A percentile compares a stretch with the other conserved stretches of the same genome.
phyloP scores from a whole-genome alignment of 192 early-diverging fungal genomes.

The Coemansia sp. region DNA sequence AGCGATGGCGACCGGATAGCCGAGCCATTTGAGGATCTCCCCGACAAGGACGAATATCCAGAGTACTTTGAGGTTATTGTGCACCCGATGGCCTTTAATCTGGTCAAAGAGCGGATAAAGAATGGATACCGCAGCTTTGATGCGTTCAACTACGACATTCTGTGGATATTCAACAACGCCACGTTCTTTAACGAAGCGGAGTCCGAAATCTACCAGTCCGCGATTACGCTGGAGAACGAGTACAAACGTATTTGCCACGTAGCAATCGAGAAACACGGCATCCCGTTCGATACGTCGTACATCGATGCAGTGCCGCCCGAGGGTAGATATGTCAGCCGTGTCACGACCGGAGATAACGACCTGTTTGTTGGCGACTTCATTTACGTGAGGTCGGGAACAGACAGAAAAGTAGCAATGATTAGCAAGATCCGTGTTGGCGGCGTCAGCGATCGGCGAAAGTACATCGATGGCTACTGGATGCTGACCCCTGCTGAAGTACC shows the following conservation, averaged over 20 bases:
- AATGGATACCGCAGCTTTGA: slow-evolving; percentile 66
- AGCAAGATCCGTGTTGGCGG: slow-evolving; percentile 42
- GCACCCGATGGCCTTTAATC: slow-evolving; percentile 68
- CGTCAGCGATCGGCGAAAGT: slow-evolving; percentile 44
- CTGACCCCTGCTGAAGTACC: slow-evolving; percentile 50
- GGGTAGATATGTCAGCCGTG: slow-evolving; percentile 42
- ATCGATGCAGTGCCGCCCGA: slow-evolving; percentile 33
- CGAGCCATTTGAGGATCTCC: slow-evolving; percentile 79
- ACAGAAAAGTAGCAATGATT: slow-evolving; percentile 46
- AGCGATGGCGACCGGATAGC: slow-evolving; percentile 61
- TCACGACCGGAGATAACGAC: slow-evolving; percentile 41
- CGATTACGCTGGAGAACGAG: slow-evolving; percentile 45
- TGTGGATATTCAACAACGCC: slow-evolving; percentile 86
- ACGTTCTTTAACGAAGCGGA: slow-evolving; percentile 86
- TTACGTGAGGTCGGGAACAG: slow-evolving; percentile 28
- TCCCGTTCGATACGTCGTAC: slow-evolving; percentile 50
- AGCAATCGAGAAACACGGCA: slow-evolving; percentile 28
- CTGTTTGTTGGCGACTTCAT: slow-evolving; percentile 53
- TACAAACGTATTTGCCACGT: slow-evolving; percentile 41
- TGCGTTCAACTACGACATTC: slow-evolving; percentile 79
- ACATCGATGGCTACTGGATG: slow-evolving; percentile 51
- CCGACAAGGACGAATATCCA: slow-evolving; percentile 74
- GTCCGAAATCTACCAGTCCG: slow-evolving; percentile 82
- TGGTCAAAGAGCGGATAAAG: slow-evolving; percentile 63
- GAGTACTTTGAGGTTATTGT: slow-evolving; percentile 88